phyloP scores from a whole-genome alignment of 1,284 basidiomycete species.

The Filobasidium uniguttulatum region DNA sequence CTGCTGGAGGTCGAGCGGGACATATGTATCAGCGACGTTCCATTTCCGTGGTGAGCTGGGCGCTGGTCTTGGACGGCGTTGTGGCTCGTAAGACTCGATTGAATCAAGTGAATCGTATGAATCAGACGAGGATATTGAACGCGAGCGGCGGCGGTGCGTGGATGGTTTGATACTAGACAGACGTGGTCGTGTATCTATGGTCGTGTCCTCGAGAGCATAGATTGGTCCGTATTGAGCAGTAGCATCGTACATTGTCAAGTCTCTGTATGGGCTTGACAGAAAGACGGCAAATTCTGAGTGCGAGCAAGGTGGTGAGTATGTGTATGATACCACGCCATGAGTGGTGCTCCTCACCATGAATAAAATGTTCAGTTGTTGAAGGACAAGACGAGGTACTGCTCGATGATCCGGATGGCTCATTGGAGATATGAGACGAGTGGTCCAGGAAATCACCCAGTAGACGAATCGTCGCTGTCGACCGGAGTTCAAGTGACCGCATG shows the following conservation, averaged over 20 bases:
- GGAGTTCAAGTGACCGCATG: constrained; percentile 75
- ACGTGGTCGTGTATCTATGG: neutral
- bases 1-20: constrained; percentile 16
- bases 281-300: constrained; percentile 64
- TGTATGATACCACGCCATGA: neutral
- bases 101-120: no score
- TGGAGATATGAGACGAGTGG: no score
- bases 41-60: constrained; percentile 6
- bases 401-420: no score
- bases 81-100: constrained; percentile 1
- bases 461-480: constrained; percentile 67
- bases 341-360: constrained; percentile 69
- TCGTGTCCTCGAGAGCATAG: no score
- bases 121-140: constrained; percentile 9
- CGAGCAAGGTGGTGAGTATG: constrained; percentile 16
- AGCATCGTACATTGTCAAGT: constrained; percentile 62
- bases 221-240: no score
- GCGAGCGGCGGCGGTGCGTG: neutral
- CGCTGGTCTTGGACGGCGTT: constrained; percentile 9
- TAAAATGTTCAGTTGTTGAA: constrained; percentile 86
- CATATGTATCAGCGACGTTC: constrained; percentile 19
- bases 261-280: constrained; percentile 67
- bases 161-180: neutral
- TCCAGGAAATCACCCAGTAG: constrained; percentile 72
- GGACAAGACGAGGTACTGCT: no score